phyloP scores from a whole-genome alignment of 2,329 filamentous ascomycete species.

The Trichoderma semiorbis region DNA sequence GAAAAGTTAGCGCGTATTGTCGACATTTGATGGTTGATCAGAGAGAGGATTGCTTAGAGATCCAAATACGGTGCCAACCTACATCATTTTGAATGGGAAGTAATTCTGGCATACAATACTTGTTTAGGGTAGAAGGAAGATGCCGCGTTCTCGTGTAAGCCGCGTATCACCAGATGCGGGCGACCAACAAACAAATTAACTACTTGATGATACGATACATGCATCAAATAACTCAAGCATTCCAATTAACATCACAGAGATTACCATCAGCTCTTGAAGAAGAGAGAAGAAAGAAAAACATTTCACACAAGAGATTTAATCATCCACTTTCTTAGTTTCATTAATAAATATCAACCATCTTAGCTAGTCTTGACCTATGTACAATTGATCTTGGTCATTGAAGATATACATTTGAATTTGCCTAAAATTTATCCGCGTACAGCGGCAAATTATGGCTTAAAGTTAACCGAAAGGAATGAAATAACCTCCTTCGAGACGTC shows the following conservation, averaged over 20 bases:
- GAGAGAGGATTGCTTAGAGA: neutral
- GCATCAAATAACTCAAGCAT: neutral
- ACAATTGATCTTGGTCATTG: neutral
- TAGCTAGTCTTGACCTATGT: neutral
- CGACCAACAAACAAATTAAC: neutral
- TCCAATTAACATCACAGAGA: neutral
- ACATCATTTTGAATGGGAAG: neutral
- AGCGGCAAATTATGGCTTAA: neutral
- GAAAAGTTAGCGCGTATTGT: neutral
- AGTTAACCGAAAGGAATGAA: neutral
- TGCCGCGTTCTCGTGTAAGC: neutral
- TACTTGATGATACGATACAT: neutral
- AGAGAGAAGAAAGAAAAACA: neutral
- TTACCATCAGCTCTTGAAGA: neutral
- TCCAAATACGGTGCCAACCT: neutral
- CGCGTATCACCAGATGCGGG: neutral
- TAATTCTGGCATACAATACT: neutral
- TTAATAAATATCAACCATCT: neutral
- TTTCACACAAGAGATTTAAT: neutral
- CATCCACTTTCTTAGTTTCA: neutral
- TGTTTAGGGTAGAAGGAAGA: neutral
- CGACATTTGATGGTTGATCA: accelerated
- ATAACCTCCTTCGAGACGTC: neutral
- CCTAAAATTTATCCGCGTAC: neutral
- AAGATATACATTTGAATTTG: neutral